Base-by-base conservation (phyloP, 1,284 basidiomycete genomes). In the Leccinum huronense region DNA sequence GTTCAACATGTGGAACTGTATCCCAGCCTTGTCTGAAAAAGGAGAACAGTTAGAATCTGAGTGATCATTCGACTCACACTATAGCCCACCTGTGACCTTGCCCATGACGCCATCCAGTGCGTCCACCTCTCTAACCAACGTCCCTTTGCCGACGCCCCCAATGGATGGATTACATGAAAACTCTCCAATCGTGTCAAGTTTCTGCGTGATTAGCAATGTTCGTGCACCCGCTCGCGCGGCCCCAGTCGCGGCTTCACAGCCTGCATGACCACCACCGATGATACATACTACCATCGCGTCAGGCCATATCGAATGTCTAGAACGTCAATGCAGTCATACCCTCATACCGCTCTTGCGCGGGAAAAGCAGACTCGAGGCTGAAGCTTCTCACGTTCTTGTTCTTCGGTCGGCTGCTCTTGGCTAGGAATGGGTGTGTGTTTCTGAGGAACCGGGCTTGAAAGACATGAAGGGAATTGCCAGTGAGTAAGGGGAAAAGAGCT, bases 231-330 rank as follows among this genome's bases (percentile, higher is more conserved):
- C 86, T 38, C 94, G 81, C 2, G 94, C 93, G 10, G 94, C 85
- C 3, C 89, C 94, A 10, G 93, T 86, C 0, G 94, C 94, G 2
- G 94, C 94, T 76, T 97, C 94, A 69, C 91, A 93, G 1, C 94
- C 94, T 34, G 94, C 94, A 80, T 96, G 94, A 2, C 94, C 94
- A 7, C 90, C 94, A n/a, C 94, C 94, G 68, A 96, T 91, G 34
- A 96, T 83, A 68, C 93, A 90, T 0, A 95, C 93, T 90, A 72
- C 34, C 8, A 8, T 10, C 6, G 4, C 6, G 16, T 71, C 7
- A 62, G 38, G 31, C 13, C 14, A 27, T 7, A 53, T 33, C 8
- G 0, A n/a, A 16, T 16, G n/a, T 53, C 2, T 0, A 48, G 11
- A 36, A 38, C 7, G 30, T 23, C 11, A 3, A 62, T 36, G 2